Percentiles rank a stretch among this genome's conserved stretches.
Evolutionary conservation across 2,329 filamentous ascomycete genomes (phyloP).

Genomic region (Epichloe festucae): DNA sequence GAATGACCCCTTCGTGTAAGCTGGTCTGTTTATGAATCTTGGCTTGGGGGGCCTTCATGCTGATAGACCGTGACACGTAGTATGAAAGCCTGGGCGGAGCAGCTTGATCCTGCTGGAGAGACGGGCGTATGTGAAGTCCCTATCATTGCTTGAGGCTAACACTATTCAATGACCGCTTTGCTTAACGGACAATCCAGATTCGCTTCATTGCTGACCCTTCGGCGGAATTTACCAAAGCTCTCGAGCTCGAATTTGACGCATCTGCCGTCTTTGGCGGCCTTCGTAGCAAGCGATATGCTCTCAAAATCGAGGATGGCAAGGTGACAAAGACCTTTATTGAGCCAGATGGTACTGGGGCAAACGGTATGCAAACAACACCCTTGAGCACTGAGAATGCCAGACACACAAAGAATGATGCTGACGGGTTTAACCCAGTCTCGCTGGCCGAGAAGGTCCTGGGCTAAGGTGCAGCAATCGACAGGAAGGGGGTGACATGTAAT

Average conservation of each 20-base stretch:
- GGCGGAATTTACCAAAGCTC: conserved; percentile 65
- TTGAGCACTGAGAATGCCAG: not conserved
- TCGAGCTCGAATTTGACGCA: conserved; percentile 74
- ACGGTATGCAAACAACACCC: conserved; percentile 36
- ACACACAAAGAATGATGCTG: not conserved
- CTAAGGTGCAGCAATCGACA: conserved; percentile 3
- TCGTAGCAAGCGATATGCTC: conserved; percentile 77
- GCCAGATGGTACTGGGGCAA: conserved; percentile 74
- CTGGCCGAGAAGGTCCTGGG: conserved; percentile 37
- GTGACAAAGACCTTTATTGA: conserved; percentile 73
- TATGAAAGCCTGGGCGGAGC: conserved; percentile 78
- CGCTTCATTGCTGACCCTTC: conserved; percentile 79
- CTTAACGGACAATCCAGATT: conserved; percentile 39
- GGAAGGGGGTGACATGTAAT: not conserved
- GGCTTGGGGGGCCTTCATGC: not conserved
- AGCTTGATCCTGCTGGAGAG: conserved; percentile 60
- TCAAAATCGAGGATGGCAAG: conserved; percentile 73
- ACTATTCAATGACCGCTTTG: not conserved
- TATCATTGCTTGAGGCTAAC: not conserved
- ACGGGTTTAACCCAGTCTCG: conserved; percentile 24
- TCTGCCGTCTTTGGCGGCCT: conserved; percentile 67
- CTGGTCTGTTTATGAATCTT: conserved; percentile 6
- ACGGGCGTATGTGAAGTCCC: conserved; percentile 55
- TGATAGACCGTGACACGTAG: conserved; percentile 28
- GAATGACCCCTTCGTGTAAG: conserved; percentile 91